Evolutionary conservation across 352 stramenopile species (phyloP), one percentile per base, ranked within the genome.

Genomic region (Globisporangium canariense): DNA sequence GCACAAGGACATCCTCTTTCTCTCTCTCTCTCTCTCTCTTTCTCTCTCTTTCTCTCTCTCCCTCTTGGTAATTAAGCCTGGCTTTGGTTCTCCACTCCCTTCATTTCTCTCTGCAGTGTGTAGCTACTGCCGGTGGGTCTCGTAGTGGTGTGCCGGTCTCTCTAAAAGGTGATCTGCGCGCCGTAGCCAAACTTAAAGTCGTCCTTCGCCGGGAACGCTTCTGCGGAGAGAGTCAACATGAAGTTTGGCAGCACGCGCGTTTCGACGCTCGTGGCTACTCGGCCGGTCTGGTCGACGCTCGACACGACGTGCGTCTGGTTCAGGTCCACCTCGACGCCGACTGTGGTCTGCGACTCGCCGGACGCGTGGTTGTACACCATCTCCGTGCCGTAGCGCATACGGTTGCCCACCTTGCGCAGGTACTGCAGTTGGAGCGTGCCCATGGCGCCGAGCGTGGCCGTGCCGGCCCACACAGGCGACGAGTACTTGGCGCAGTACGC

Each of bases 181-280:
- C 88, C 88, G 69, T 96, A 96, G 71, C 88, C 88, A 81, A 96
- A 95, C 74, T 94, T 94, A 74, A 95, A 93, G 64, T 93, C 88
- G 70, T 95, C 86, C 76, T 94, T 94, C 53, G 83, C 78, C 38
- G 88, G 88, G 65, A 86, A 93, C 54, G 82, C 86, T 67, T 95
- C 88, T 58, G 86, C 86, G 41, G 88, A 93, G 46, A 96, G 77
- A 57, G 88, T 82, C 46, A 96, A 74, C 74, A 87, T 76, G 56
- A 96, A 93, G 77, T 93, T 92, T 52, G 86, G 88, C 70, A 94
- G 75, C 74, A 96, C 83, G 58, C 83, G 87, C 51, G 87, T 77
- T 73, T 93, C 81, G 60, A 96, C 78, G 72, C 82, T 90, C 53
- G 86, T 91, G 49, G 86, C 86, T 54, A 95, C 81, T 58, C 87